phyloP scores from a whole-genome alignment of 2,329 filamentous ascomycete genomes.

The Ophiosphaerella narmari region DNA sequence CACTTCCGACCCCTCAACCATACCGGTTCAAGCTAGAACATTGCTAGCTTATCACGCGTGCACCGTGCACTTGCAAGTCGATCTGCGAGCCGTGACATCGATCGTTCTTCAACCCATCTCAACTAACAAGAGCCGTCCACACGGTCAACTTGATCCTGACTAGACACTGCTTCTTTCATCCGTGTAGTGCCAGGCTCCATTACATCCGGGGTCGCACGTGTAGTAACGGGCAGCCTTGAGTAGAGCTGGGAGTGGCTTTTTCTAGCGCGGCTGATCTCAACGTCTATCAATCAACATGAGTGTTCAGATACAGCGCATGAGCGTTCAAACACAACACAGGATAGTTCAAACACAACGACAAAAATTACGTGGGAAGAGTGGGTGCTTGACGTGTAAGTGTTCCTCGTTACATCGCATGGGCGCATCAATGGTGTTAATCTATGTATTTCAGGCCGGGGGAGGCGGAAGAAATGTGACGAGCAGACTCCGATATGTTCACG shows the following conservation, averaged over 20 bases:
- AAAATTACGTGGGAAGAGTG: constrained; percentile 9
- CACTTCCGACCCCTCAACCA: neutral
- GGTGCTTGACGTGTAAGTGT: constrained; percentile 10
- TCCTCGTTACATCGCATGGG: neutral
- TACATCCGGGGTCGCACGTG: neutral
- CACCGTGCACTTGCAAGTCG: too few species aligned
- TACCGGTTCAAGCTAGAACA: too few species aligned
- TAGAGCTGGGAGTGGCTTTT: neutral
- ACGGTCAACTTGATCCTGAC: too few species aligned
- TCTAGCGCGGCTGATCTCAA: too few species aligned
- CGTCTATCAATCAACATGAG: neutral
- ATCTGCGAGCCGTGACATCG: too few species aligned
- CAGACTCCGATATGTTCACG: constrained; percentile 9
- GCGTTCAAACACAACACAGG: neutral
- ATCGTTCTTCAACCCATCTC: too few species aligned
- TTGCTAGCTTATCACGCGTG: too few species aligned
- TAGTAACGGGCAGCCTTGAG: neutral
- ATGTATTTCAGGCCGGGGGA: constrained; percentile 38
- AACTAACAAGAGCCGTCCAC: too few species aligned
- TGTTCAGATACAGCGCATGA: neutral
- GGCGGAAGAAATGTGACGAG: constrained; percentile 21
- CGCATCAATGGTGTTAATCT: constrained; percentile 41
- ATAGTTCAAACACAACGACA: neutral
- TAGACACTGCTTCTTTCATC: too few species aligned
- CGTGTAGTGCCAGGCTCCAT: neutral